Evolutionary conservation across 257 asterid species (phyloP), one percentile per base, ranked within the genome.

Genomic region (Phtheirospermum japonicum): DNA sequence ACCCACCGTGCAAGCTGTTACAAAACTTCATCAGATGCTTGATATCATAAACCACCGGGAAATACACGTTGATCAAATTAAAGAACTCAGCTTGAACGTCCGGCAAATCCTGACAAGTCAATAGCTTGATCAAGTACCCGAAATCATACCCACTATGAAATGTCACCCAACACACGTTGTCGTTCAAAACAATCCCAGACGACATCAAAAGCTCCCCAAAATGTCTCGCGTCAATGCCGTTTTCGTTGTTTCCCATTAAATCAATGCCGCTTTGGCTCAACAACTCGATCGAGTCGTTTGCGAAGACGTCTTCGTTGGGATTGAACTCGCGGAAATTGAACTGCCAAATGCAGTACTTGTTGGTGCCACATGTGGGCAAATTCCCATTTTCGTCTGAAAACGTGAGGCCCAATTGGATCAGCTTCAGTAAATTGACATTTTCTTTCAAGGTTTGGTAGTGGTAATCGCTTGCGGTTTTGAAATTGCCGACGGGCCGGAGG

Each of bases 281-380:
- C 55, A 80, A 7, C 65, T 75, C 86, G 34, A 80, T 77, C 3
- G 86, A 80, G 18, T 77, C 83, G 30, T 64, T 59, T 0, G 79
- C 83, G 9, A 69, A 77, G 6, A 80, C 79, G 43, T 80, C 86
- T n/a, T 66, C 71, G 6, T 75, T 60, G 3, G 76, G 79, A 36
- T 80, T 61, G 66, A 80, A 80, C 53, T 77, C 83, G n/a, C 86
- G 70, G 73, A 80, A 80, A 49, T 80, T 80, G 77, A 80, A 80
- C 45, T 80, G 86, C 86, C 86, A 80, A 19, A 75, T 67, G 50
- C 81, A 80, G 49, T 50, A 65, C 7, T 66, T 70, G 9, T 65
- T 64, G 0, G 65, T 75, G 1, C 77, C 83, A 57, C 79, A 80
- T 4, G 51, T 72, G 0, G 86, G 86, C 4, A 80, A 34, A 9